Conservation (phyloP, 176 grass and related monocot species). For the Zoysia japonica region DNA sequence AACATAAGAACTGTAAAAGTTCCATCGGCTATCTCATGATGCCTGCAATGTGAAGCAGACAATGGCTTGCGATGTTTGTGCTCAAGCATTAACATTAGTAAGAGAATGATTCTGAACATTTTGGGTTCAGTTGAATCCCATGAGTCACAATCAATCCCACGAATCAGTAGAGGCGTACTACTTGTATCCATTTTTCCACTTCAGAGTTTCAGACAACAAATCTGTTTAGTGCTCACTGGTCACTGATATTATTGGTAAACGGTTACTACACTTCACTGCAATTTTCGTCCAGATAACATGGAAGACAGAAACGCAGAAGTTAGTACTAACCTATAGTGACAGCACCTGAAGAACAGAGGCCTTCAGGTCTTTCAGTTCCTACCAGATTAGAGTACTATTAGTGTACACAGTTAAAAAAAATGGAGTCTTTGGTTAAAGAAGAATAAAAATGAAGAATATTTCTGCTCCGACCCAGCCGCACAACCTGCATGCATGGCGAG, state of each 20-base stretch:
- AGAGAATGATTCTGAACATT: not conserved
- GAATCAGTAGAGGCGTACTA: not conserved
- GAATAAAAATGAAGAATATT: slow-evolving; percentile 23
- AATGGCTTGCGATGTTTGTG: not conserved
- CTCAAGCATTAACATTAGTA: not conserved
- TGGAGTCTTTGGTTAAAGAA: not conserved
- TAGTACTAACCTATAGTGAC: not conserved
- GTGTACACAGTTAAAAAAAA: not conserved
- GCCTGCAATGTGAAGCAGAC: not conserved
- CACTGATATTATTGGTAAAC: no score
- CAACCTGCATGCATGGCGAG: not conserved
- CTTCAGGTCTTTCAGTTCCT: not conserved
- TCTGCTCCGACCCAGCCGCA: not conserved
- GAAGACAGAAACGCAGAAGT: not conserved
- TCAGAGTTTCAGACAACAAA: not conserved
- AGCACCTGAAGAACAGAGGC: not conserved
- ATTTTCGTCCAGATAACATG: no score
- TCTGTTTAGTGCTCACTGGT: not conserved
- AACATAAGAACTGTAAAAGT: no score
- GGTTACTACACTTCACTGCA: no score
- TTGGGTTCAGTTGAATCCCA: not conserved
- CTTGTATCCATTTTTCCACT: not conserved
- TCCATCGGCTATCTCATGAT: no score
- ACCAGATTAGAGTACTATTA: not conserved
- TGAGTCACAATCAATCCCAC: not conserved